Evolutionary conservation across 1,284 basidiomycete species (phyloP).

Genomic region (Tetrapyrgos nigripes): DNA sequence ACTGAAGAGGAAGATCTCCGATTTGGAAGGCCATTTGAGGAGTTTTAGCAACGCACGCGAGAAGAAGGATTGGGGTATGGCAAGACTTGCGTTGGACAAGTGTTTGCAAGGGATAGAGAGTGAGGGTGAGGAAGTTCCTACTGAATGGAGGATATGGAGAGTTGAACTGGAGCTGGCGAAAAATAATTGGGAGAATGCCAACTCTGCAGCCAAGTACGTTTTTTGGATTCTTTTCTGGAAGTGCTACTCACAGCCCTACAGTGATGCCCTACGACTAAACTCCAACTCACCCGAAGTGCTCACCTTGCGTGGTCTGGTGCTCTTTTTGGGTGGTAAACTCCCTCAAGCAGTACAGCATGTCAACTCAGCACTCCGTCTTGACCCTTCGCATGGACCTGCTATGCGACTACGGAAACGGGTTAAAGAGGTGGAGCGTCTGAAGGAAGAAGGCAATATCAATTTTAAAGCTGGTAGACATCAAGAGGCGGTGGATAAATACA

Average conservation of each 20-base stretch:
- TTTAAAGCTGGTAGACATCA: conserved; percentile 72
- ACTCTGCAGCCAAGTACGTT: conserved; percentile 73
- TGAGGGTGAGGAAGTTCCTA: conserved; percentile 75
- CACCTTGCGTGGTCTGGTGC: conserved; percentile 79
- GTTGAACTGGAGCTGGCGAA: conserved; percentile 78
- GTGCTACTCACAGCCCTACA: conserved; percentile 34
- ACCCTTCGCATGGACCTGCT: conserved; percentile 80
- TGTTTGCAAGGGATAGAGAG: conserved; percentile 74
- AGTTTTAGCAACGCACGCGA: conserved; percentile 65
- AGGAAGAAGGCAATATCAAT: conserved; percentile 83
- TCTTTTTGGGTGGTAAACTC: conserved; percentile 79
- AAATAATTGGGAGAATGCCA: conserved; percentile 74
- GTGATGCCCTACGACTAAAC: conserved; percentile 77
- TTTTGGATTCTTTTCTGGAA: conserved; percentile 21
- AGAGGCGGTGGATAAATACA: conserved; percentile 75
- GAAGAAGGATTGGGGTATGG: conserved; percentile 73
- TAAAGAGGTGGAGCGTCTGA: conserved; percentile 80
- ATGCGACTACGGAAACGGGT: conserved; percentile 77
- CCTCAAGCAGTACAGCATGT: conserved; percentile 78
- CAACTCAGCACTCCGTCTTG: conserved; percentile 76
- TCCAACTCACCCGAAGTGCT: conserved; percentile 82
- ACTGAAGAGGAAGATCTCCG: conserved; percentile 64
- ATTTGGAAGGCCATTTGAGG: conserved; percentile 68
- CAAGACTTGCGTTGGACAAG: conserved; percentile 73
- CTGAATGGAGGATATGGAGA: conserved; percentile 81